These are phyloP conservation scores for Plenodomus lindquistii DNA, from an alignment of 2,329 filamentous ascomycete species.

Conservation along the genomic window DNA sequence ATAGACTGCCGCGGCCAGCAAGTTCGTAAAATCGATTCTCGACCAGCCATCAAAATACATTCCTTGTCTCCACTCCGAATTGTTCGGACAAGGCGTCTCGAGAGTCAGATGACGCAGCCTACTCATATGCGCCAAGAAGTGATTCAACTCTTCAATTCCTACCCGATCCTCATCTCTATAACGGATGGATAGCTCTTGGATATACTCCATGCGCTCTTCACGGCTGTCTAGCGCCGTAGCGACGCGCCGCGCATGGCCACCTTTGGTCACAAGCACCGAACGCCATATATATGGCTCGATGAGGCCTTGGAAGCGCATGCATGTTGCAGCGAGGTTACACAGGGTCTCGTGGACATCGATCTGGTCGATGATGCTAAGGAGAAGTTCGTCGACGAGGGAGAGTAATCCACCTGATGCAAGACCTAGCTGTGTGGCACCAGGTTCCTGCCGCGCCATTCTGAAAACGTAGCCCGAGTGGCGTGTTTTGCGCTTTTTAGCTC, in stretches of 20 bases:
- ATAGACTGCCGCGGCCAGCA: slow-evolving; percentile 31
- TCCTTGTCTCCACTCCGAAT: slow-evolving; percentile 31
- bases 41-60: slow-evolving; percentile 33
- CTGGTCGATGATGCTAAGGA: slow-evolving; percentile 40
- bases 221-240: slow-evolving; percentile 26
- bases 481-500: slow-evolving; percentile 35
- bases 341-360: slow-evolving; percentile 26
- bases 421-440: slow-evolving; percentile 16
- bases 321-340: slow-evolving; percentile 36
- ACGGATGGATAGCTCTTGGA: slow-evolving; percentile 37
- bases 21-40: slow-evolving; percentile 36
- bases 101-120: slow-evolving; percentile 36
- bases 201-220: slow-evolving; percentile 24
- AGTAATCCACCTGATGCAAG: slow-evolving; percentile 23
- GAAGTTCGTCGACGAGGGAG: slow-evolving; percentile 39
- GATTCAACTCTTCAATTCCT: slow-evolving; percentile 37
- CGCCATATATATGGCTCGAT: slow-evolving; percentile 42
- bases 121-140: slow-evolving; percentile 29
- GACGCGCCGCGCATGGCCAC: slow-evolving; percentile 29
- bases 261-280: slow-evolving; percentile 29
- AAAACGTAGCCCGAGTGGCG: slow-evolving; percentile 29
- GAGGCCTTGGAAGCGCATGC: slow-evolving; percentile 33
- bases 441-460: slow-evolving; percentile 23
- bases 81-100: slow-evolving; percentile 43
- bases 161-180: slow-evolving; percentile 27